Conservation (phyloP, 1,284 basidiomycete genomes). For the Ustilago sp. region DNA sequence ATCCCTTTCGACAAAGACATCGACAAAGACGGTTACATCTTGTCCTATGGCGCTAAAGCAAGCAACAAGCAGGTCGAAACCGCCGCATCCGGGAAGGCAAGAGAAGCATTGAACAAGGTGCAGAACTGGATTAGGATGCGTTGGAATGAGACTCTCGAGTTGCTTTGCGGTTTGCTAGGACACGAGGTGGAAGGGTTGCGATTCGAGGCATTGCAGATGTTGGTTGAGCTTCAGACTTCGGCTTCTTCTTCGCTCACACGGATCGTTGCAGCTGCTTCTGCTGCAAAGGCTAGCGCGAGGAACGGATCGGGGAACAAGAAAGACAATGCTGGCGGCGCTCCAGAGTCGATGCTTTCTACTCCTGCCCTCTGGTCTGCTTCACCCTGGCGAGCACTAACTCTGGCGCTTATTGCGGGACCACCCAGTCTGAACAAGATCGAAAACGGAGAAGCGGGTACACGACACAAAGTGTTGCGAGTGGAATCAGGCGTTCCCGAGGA, state of each 20-base stretch:
- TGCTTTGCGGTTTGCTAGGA: slow-evolving; percentile 52
- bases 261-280: slow-evolving; percentile 15
- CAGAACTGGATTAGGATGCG: slow-evolving; percentile 59
- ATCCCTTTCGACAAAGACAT: slow-evolving; percentile 45
- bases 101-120: slow-evolving; percentile 48
- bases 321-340: not conserved
- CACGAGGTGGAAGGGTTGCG: slow-evolving; percentile 44
- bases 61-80: slow-evolving; percentile 10
- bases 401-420: slow-evolving; percentile 51
- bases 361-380: slow-evolving; percentile 44
- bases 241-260: slow-evolving; percentile 41
- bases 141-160: slow-evolving; percentile 59
- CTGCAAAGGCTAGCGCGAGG: slow-evolving; percentile 12
- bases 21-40: slow-evolving; percentile 42
- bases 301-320: slow-evolving; percentile 13
- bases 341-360: slow-evolving; percentile 9
- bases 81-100: slow-evolving; percentile 11
- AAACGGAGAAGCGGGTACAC: slow-evolving; percentile 33
- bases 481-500: slow-evolving; percentile 49
- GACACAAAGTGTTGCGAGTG: slow-evolving; percentile 30
- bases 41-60: slow-evolving; percentile 31
- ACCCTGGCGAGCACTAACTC: slow-evolving; percentile 51
- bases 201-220: slow-evolving; percentile 36
- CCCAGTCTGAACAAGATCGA: slow-evolving; percentile 37
- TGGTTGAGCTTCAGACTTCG: slow-evolving; percentile 46